These are phyloP conservation scores for Gremmenia infestans DNA, from an alignment of 2,329 filamentous ascomycete species.

Conservation along the genomic window DNA sequence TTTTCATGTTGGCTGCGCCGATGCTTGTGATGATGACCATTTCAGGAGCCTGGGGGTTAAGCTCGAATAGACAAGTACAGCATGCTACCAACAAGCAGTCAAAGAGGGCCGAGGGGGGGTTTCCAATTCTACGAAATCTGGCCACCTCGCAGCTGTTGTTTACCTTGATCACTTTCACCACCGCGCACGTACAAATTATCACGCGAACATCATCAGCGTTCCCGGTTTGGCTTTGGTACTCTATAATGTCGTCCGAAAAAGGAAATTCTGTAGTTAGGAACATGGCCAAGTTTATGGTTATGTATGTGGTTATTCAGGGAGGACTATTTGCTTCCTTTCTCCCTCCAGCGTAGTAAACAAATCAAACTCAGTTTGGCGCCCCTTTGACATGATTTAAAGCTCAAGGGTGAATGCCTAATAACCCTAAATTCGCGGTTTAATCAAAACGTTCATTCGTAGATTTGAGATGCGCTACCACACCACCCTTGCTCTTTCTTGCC, in stretches of 20 bases:
- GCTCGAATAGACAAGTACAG: background rate
- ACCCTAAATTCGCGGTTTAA: too few relatives aligned
- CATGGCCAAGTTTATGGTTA: conserved; percentile 55
- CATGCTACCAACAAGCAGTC: conserved; percentile 26
- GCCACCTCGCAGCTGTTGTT: conserved; percentile 70
- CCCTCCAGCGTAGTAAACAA: conserved; percentile 65
- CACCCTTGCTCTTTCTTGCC: too few relatives aligned
- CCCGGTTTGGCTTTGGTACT: conserved; percentile 82
- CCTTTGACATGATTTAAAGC: too few relatives aligned
- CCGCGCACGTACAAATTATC: conserved; percentile 91
- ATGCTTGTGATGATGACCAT: conserved; percentile 63
- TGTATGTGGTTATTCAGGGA: conserved; percentile 80
- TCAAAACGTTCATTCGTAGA: too few relatives aligned
- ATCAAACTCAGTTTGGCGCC: too few relatives aligned
- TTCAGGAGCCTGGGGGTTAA: conserved; percentile 48
- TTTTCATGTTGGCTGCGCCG: conserved; percentile 80
- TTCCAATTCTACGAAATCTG: conserved; percentile 38
- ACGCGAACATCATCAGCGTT: conserved; percentile 84
- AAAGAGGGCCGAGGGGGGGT: background rate
- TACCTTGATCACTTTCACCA: conserved; percentile 65
- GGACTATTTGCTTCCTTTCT: conserved; percentile 85
- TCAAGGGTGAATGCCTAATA: too few relatives aligned
- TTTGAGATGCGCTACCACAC: too few relatives aligned
- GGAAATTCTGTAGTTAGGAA: conserved; percentile 5
- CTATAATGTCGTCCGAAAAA: conserved; percentile 43